Evolutionary conservation across 768 basidiomycete genomes (phyloP).

Genomic region (Lactarius vividus): DNA sequence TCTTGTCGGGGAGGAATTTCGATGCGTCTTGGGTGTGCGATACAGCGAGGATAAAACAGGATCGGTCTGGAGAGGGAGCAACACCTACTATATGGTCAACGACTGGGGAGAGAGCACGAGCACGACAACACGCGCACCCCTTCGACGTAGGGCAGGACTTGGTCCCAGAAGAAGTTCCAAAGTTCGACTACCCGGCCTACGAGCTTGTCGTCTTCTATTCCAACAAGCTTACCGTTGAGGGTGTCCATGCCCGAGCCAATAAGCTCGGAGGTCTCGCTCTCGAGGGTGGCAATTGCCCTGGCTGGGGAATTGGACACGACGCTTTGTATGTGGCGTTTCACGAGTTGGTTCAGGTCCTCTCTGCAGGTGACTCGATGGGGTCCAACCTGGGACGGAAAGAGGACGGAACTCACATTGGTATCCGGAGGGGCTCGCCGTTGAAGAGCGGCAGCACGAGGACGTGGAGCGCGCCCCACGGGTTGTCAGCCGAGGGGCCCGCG

Average conservation of each 20-base stretch:
- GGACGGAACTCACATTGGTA: conserved; percentile 63
- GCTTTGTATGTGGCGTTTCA: conserved; percentile 71
- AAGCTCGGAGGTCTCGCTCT: conserved; percentile 77
- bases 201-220: conserved; percentile 75
- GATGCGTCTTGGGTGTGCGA: conserved; percentile 49
- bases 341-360: conserved; percentile 85
- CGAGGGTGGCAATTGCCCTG: conserved; percentile 69
- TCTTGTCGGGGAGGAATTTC: conserved; percentile 49
- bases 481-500: conserved; percentile 47
- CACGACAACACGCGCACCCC: conserved; percentile 57
- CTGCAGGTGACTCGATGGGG: conserved; percentile 37
- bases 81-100: conserved; percentile 38
- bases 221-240: conserved; percentile 77
- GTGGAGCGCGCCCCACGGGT: conserved; percentile 80
- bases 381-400: not conserved
- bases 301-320: conserved; percentile 72
- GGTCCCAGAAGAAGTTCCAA: conserved; percentile 94
- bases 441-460: conserved; percentile 88
- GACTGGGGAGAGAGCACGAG: conserved; percentile 37
- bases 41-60: conserved; percentile 65
- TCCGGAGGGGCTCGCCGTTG: conserved; percentile 82
- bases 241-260: conserved; percentile 90
- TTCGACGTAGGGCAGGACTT: conserved; percentile 83
- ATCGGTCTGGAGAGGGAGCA: conserved; percentile 61
- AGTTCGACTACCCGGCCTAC: conserved; percentile 77